Evolutionary conservation across 306 rosid species (phyloP), one percentile per base, ranked within the genome.

Genomic region (Medicago truncatula): DNA sequence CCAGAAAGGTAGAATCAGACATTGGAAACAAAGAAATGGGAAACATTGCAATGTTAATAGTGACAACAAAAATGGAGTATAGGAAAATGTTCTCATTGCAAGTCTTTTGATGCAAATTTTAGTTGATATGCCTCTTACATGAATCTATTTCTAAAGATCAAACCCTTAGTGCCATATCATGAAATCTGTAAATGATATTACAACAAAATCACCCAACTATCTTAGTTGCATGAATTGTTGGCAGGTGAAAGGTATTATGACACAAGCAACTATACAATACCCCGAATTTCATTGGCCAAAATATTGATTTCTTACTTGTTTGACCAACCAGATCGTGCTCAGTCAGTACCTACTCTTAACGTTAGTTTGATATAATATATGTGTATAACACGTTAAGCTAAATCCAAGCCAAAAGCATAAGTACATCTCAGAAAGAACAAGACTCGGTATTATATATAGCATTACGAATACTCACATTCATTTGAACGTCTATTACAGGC

Each of bases 401-500:
- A 78, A 71, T 21, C 41, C 78, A 70, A 56, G 64, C 78, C 65
- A 65, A 36, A 14, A 47, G 46, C 50, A 23, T 40, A 67, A 60
- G 64, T 53, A 64, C 71, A 56, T 47, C 52, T 46, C 15, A 25
- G 67, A 34, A 68, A 18, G 62, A 72, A 43, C 40, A 61, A 64
- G 58, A 69, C 15, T 71, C 65, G 1, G 43, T 31, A 47, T 31
- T n/a, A 56, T 67, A 46, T 44, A 80, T 18, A 63, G 49, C 58
- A 67, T 38, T 64, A 70, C 65, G 49, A 54, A 58, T 68, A 81
- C 98, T 91, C 90, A 93, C 98, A 70, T 89, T 93, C 89, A 86
- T 91, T 84, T 88, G 96, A 68, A 89, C 89, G 39, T 91, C 97
- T 75, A 89, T 79, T 3, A 91, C 85, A 79, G 98, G 92, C 79